phyloP scores from a whole-genome alignment of 2,329 filamentous ascomycete genomes.

The Aureobasidium musti region DNA sequence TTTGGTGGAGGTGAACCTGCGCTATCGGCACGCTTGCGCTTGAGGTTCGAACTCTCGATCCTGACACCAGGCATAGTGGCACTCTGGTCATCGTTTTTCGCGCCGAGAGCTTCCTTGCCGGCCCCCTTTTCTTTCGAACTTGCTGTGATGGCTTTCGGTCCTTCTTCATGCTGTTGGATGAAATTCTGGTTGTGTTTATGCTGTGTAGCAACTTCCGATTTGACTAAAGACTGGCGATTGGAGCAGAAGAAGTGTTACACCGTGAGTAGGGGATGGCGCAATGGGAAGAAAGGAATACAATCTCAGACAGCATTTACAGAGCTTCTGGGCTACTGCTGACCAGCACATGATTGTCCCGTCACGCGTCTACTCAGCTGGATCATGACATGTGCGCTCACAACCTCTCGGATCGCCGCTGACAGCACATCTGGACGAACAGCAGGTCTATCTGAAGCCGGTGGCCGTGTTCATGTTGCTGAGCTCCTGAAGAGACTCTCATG shows the following conservation, averaged over 20 bases:
- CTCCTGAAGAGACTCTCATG: neutral
- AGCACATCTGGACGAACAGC: neutral
- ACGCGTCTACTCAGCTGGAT: neutral
- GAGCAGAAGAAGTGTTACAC: neutral
- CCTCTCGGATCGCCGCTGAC: neutral
- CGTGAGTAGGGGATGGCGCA: neutral
- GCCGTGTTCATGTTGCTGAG: neutral
- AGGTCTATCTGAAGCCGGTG: neutral
- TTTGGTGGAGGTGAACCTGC: neutral
- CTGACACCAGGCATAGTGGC: neutral
- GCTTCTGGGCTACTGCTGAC: neutral
- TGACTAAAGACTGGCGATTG: neutral
- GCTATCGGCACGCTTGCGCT: slow-evolving; percentile 3
- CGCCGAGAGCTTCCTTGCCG: neutral
- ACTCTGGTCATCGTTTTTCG: neutral
- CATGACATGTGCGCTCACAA: neutral
- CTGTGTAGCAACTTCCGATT: neutral
- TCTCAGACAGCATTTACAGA: neutral
- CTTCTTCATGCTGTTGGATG: neutral
- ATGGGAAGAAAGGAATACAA: neutral
- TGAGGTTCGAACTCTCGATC: neutral
- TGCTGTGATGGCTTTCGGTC: neutral
- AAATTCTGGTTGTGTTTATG: neutral
- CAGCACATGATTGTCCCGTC: neutral
- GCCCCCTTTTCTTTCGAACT: neutral